Conservation (phyloP, 2,329 filamentous ascomycete genomes). For the Tolypocladium sp. region DNA sequence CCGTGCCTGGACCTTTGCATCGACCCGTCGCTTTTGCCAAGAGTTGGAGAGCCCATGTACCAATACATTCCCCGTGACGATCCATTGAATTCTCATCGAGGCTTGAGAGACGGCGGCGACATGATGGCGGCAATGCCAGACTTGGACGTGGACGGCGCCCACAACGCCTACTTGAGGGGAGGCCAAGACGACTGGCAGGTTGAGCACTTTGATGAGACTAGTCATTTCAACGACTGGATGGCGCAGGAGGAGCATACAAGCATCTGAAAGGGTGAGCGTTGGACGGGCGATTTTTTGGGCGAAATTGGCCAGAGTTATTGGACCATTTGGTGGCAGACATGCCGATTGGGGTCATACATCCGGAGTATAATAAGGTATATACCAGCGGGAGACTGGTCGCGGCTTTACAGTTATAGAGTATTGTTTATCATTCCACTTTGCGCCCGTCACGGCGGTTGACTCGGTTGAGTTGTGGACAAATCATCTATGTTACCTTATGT, state of each 20-base stretch:
- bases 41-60: background rate
- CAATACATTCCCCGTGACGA: background rate
- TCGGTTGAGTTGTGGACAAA: background rate
- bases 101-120: background rate
- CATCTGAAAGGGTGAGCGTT: background rate
- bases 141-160: conserved; percentile 6
- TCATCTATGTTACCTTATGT: background rate
- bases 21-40: conserved; percentile 6
- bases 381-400: background rate
- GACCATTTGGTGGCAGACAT: background rate
- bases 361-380: background rate
- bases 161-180: conserved; percentile 21
- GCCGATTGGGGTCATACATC: background rate
- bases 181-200: conserved; percentile 24
- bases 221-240: conserved; percentile 23
- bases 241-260: conserved; percentile 2
- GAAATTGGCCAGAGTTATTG: background rate
- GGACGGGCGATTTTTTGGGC: background rate
- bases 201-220: conserved; percentile 19
- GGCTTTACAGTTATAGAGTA: background rate
- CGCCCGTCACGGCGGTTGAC: background rate
- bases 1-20: conserved; percentile 1
- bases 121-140: conserved; percentile 5
- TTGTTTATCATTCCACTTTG: background rate
- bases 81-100: background rate